A percentile compares a stretch with the other conserved stretches of the same genome.
Conservation (phyloP, 2,329 filamentous ascomycete genomes). For the Septoria linicola region DNA sequence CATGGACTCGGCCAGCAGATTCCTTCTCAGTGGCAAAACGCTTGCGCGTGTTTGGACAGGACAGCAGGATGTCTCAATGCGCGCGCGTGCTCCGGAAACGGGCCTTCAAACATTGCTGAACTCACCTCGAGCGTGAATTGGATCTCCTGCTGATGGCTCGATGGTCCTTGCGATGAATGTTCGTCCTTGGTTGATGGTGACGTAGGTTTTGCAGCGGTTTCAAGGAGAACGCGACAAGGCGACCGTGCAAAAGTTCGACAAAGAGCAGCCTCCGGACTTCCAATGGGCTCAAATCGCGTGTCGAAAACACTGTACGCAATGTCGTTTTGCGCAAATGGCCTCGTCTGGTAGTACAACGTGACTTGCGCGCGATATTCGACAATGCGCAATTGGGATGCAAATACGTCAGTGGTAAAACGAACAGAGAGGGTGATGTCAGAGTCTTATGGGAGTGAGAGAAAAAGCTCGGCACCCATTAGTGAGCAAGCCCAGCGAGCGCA, state of each 20-base stretch:
- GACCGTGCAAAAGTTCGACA: neutral
- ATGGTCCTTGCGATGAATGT: constrained; percentile 8
- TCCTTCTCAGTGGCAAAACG: constrained; percentile 10
- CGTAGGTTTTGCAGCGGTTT: constrained; percentile 7
- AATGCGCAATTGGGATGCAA: neutral
- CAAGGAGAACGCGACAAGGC: constrained; percentile 6
- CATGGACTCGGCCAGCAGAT: constrained; percentile 5
- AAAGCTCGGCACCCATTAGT: constrained; percentile 11
- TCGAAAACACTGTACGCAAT: neutral
- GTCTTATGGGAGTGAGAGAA: constrained; percentile 5
- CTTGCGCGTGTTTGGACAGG: constrained; percentile 1
- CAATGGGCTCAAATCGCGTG: neutral
- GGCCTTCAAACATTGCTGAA: neutral
- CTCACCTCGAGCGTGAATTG: constrained; percentile 6
- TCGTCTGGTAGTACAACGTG: constrained; percentile 12
- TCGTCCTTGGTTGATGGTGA: constrained; percentile 2
- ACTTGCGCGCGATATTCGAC: constrained; percentile 11
- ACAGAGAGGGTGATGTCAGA: constrained; percentile 9
- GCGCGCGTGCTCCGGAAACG: neutral
- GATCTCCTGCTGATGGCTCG: neutral
- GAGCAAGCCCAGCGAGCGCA: neutral
- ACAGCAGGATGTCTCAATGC: neutral
- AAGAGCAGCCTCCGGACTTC: neutral
- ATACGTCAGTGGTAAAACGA: constrained; percentile 13
- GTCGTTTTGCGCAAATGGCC: constrained; percentile 4